A percentile compares a stretch with the other conserved stretches of the same genome.
phyloP scores from a whole-genome alignment of 352 stramenopile species.

The Peronospora tabacina region DNA sequence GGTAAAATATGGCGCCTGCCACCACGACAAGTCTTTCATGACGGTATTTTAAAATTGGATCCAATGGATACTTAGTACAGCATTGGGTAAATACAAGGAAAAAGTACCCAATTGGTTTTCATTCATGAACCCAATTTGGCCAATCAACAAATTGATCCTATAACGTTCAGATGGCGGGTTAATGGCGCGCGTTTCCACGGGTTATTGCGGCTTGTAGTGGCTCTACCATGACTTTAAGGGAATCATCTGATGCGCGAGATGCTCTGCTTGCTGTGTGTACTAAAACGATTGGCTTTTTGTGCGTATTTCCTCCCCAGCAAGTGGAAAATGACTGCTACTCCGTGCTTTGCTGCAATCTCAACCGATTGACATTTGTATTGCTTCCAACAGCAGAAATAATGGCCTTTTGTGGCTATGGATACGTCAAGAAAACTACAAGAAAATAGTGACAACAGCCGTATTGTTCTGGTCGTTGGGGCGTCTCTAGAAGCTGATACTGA shows the following conservation, averaged over 20 bases:
- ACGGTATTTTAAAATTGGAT: slow-evolving; percentile 1
- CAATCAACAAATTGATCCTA: slow-evolving; percentile 5
- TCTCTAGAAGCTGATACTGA: slow-evolving; percentile 6
- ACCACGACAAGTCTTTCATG: slow-evolving; percentile 33
- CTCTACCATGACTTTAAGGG: not conserved
- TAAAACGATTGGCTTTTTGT: slow-evolving; percentile 32
- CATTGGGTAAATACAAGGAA: not conserved
- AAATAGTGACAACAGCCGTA: slow-evolving; percentile 3
- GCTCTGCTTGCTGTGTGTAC: slow-evolving; percentile 21
- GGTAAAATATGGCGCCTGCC: slow-evolving; percentile 41
- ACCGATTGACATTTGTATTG: slow-evolving; percentile 18
- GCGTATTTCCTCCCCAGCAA: slow-evolving; percentile 31
- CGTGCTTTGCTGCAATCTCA: slow-evolving; percentile 32
- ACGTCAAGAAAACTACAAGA: not conserved
- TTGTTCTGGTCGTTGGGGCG: slow-evolving; percentile 25
- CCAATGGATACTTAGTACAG: not conserved
- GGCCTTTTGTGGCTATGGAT: slow-evolving; percentile 52
- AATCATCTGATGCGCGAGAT: slow-evolving; percentile 18
- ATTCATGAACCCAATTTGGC: slow-evolving; percentile 9
- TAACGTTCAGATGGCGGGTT: slow-evolving; percentile 6
- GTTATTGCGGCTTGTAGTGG: slow-evolving; percentile 10
- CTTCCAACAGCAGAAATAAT: not conserved
- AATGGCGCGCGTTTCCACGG: slow-evolving; percentile 43
- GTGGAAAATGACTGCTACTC: slow-evolving; percentile 44
- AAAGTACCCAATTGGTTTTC: not conserved